These are phyloP conservation scores for Pythium rhizo-oryzae DNA, from an alignment of 352 stramenopile species.

Conservation along the genomic window DNA sequence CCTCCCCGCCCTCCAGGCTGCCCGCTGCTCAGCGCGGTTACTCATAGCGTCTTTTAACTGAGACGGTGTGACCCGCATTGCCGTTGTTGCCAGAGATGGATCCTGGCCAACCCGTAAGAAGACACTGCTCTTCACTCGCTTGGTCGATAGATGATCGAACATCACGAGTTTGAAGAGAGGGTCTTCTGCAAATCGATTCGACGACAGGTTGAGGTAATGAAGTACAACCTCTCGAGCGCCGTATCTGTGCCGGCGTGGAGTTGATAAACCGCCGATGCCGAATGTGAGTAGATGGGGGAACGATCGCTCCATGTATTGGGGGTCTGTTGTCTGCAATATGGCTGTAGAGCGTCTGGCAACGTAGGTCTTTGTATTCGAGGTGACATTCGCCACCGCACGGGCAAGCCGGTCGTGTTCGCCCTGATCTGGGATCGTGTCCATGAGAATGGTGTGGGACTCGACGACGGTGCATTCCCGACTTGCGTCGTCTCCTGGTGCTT, in stretches of 20 bases:
- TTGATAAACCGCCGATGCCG: constrained; percentile 23
- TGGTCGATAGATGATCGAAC: constrained; percentile 9
- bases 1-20: constrained; percentile 5
- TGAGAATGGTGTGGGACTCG: constrained; percentile 24
- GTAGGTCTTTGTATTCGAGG: not conserved
- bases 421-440: constrained; percentile 17
- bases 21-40: constrained; percentile 10
- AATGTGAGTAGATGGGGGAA: constrained; percentile 29
- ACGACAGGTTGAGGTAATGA: constrained; percentile 34
- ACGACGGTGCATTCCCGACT: constrained; percentile 9
- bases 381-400: constrained; percentile 7
- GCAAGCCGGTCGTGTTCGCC: constrained; percentile 13
- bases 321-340: constrained; percentile 21
- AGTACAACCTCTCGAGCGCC: constrained; percentile 24
- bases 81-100: constrained; percentile 7
- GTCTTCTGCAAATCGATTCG: constrained; percentile 29
- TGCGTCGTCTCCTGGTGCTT: not conserved
- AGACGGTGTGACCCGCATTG: constrained; percentile 19
- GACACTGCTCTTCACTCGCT: constrained; percentile 24
- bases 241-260: constrained; percentile 12
- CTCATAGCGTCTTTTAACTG: constrained; percentile 19
- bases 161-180: constrained; percentile 2
- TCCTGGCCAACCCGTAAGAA: constrained; percentile 30
- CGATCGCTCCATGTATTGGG: constrained; percentile 22
- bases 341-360: constrained; percentile 4